Percentiles rank a stretch among this genome's conserved stretches.
Evolutionary conservation across 2,329 filamentous ascomycete species (phyloP).

Genomic region (Colletotrichum orbiculare): DNA sequence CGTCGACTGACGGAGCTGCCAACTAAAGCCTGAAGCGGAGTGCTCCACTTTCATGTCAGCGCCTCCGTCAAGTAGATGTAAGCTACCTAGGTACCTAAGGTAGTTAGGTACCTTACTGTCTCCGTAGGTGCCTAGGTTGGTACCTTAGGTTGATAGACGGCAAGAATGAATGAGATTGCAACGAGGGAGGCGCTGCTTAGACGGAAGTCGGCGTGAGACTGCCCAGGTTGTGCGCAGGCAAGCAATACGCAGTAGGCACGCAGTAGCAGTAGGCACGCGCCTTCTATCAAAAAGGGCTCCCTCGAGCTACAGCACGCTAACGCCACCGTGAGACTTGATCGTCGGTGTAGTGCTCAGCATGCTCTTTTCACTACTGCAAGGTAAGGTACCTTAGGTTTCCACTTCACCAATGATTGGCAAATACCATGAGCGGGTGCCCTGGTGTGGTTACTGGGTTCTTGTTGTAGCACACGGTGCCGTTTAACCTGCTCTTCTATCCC

Average conservation of each 20-base stretch:
- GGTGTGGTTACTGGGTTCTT: too few relatives aligned
- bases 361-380: too few relatives aligned
- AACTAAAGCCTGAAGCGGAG: not conserved
- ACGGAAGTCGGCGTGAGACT: not conserved
- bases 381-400: too few relatives aligned
- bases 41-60: not conserved
- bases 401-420: too few relatives aligned
- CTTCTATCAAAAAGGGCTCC: not conserved
- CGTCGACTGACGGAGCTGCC: not conserved
- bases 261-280: not conserved
- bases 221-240: not conserved
- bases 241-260: too few relatives aligned
- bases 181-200: constrained; percentile 24
- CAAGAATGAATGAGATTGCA: constrained; percentile 3
- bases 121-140: too few relatives aligned
- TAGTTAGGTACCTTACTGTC: not conserved
- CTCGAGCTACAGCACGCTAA: not conserved
- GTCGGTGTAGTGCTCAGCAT: too few relatives aligned
- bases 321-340: too few relatives aligned
- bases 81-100: not conserved
- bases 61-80: too few relatives aligned
- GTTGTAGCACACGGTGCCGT: too few relatives aligned
- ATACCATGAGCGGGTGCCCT: too few relatives aligned
- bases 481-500: too few relatives aligned
- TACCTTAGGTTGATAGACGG: not conserved